Evolutionary conservation across 345 rosid genomes (phyloP), one percentile per base, ranked within the genome.

Genomic region (Citrus hindsii): DNA sequence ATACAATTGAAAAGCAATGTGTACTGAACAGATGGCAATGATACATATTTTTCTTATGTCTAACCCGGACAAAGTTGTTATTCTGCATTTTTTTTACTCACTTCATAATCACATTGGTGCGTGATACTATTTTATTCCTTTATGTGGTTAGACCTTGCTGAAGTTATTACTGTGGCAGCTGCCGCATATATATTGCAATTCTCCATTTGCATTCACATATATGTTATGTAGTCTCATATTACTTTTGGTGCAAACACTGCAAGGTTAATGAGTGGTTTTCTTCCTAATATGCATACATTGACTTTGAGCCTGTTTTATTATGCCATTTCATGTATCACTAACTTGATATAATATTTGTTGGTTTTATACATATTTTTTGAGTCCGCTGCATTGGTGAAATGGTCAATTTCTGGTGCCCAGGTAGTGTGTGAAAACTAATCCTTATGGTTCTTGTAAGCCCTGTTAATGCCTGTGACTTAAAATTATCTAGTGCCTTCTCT

Each of bases 401-500:
- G 98, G 88, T 91, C 65, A 93, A 92, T 76, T 84, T 84, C 92
- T 56, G 88, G 92, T 81, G 75, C 86, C 74, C 92, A 90, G 97
- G 97, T 89, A 87, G 72, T 30, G 13, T 71, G 63, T 42, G n/a
- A 40, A 9, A 40, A 40, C 12, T 40, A 40, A 2, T 9, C 2
- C 46, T 40, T 40, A 40, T 9, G 46, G 0, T 40, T 40, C 46
- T 40, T 40, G 46, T 40, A 9, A 40, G 13, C 2, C 46, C 46
- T 40, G 46, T 40, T 40, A 40, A 40, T 9, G 3, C 46, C 12
- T 40, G 46, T 40, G 46, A 40, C 46, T 40, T 40, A 37, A 37
- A 37, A 37, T 37, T 37, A 37, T 37, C 9, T 37, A 37, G 8
- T 37, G 1, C 40, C 9, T 37, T 40, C 46, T 9, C 13, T 40